Evolutionary conservation across 805 yeast species (phyloP), one percentile per base, ranked within the genome.

Genomic region (Metschnikowia baotianmanensis): DNA sequence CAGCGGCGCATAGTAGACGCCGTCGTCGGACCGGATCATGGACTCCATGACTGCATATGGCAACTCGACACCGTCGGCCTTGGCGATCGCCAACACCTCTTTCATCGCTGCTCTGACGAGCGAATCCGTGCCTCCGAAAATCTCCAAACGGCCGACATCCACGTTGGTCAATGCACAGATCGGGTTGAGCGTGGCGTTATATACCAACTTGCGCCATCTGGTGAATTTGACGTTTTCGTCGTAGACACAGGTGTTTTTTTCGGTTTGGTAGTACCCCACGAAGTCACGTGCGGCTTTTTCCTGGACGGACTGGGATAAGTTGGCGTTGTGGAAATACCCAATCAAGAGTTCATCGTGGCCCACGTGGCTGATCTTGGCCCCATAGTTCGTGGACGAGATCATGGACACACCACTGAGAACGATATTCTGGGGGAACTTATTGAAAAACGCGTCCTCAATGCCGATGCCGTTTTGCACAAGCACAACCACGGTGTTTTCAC

Each of bases 171-270:
- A 57, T 0, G 86, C 78, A 45, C 83, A 71, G 5, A 76, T 62
- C 6, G 89, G 73, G 62, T 85, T 85, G 55, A 80, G 66, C 1
- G 82, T 65, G 16, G 86, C 81, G 57, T 84, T 85, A 63, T 83
- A 84, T 11, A 85, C 71, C 46, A 85, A 69, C 57, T 85, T 85
- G 42, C 71, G 64, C 78, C 86, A 82, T 49, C 95, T 68, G 28
- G 75, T 67, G 57, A 57, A 67, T 56, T 71, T 71, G 32, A 74
- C 76, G 50, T 77, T 69, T 7, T 67, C 66, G 39, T 64, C 71
- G 42, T 68, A 67, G 5, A 34, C 50, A 47, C 71, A 63, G 1
- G 56, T 46, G 48, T 78, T 78, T 34, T 63, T 55, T 5, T 65
- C 72, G 37, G 71, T 71, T 20, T 61, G 49, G 58, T 78, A 80